Percentiles rank a stretch among this genome's conserved stretches.
Conservation (phyloP, 2,329 filamentous ascomycete species). For the Furcasterigmium furcatum region DNA sequence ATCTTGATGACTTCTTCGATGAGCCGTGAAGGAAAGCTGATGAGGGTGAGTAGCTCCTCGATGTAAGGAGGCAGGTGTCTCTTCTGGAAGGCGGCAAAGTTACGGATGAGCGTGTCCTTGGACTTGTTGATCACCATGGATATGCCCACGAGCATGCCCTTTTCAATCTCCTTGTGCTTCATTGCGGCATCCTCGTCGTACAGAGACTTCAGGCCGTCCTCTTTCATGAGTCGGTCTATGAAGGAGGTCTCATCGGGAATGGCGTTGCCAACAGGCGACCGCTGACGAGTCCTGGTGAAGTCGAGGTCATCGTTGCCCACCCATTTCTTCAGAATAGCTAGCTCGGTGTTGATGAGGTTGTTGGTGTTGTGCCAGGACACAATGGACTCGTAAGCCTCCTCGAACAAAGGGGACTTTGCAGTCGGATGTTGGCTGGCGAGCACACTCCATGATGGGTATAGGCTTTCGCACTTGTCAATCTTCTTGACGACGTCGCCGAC, state of each 20-base stretch:
- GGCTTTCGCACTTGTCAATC: conserved; percentile 82
- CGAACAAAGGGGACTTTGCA: conserved; percentile 73
- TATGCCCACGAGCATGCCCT: conserved; percentile 82
- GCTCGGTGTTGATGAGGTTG: conserved; percentile 90
- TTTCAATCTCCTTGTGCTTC: conserved; percentile 34
- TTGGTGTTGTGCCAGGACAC: conserved; percentile 97
- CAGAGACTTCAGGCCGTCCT: conserved; percentile 88
- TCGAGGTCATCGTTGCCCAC: conserved; percentile 95
- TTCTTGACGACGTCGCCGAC: conserved; percentile 86
- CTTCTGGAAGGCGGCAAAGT: conserved; percentile 79
- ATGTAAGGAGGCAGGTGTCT: conserved; percentile 94
- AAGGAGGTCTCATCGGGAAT: conserved; percentile 90
- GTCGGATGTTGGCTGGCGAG: conserved; percentile 73
- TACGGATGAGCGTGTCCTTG: conserved; percentile 84
- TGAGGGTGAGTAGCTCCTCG: conserved; percentile 89
- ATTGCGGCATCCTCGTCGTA: conserved; percentile 61
- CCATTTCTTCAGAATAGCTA: conserved; percentile 90
- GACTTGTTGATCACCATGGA: conserved; percentile 88
- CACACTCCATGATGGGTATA: conserved; percentile 78
- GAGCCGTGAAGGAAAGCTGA: conserved; percentile 93
- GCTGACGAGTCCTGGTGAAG: conserved; percentile 73
- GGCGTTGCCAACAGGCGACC: conserved; percentile 66
- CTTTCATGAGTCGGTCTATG: conserved; percentile 90
- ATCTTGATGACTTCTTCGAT: conserved; percentile 96
- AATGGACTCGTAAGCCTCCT: conserved; percentile 81